Conservation (phyloP, 495 filamentous ascomycete genomes). For the Pyronema omphalodes region DNA sequence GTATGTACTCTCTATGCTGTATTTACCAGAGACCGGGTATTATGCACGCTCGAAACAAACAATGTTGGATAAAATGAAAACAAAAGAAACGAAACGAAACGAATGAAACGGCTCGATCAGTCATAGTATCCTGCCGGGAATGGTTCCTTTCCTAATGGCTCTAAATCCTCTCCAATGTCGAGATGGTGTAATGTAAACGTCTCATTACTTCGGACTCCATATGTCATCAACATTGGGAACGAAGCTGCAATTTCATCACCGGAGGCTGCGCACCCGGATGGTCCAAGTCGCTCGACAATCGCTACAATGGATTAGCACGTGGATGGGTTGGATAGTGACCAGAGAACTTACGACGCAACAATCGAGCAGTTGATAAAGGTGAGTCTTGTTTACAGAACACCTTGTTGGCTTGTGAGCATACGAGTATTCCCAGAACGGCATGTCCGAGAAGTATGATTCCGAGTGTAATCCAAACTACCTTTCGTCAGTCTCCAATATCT, state of each 20-base stretch:
- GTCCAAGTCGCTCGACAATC: constrained; percentile 19
- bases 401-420: constrained; percentile 12
- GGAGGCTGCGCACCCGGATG: constrained; percentile 14
- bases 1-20: not conserved
- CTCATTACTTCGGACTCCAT: constrained; percentile 10
- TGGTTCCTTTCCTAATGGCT: not conserved
- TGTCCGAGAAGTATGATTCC: constrained; percentile 12
- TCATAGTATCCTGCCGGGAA: constrained; percentile 18
- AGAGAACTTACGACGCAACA: constrained; percentile 15
- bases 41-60: too few relatives aligned
- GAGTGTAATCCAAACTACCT: not conserved
- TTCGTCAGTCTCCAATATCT: constrained; percentile 5
- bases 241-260: constrained; percentile 13
- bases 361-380: constrained; percentile 17
- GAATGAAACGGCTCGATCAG: not conserved
- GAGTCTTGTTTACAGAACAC: constrained; percentile 23
- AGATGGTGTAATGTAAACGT: constrained; percentile 10
- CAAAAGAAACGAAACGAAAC: too few relatives aligned
- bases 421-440: constrained; percentile 12
- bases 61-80: too few relatives aligned
- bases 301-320: constrained; percentile 6
- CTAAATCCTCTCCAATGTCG: constrained; percentile 18
- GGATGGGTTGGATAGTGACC: not conserved
- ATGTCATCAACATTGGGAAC: constrained; percentile 10
- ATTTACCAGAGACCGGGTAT: not conserved